Percentiles rank a stretch among this genome's conserved stretches.
phyloP scores from a whole-genome alignment of 164 flowering plant genomes.

The Tetrastigma voinierianum region DNA sequence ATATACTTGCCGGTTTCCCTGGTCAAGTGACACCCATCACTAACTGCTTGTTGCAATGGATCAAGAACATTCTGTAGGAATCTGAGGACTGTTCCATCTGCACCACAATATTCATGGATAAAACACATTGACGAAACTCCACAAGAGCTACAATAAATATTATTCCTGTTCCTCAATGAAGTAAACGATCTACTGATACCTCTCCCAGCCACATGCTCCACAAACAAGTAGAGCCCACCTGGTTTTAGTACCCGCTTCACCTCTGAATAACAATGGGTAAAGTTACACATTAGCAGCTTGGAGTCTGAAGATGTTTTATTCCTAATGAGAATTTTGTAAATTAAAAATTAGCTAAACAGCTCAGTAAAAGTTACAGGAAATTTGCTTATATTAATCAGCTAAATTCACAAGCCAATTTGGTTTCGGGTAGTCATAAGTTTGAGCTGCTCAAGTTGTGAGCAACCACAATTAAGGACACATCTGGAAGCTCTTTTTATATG shows the following conservation, averaged over 20 bases:
- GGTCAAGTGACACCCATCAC: conserved; percentile 92
- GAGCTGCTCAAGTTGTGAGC: not conserved
- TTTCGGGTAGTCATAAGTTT: not conserved
- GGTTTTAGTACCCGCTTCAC: conserved; percentile 85
- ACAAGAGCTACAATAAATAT: not conserved
- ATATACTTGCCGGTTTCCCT: conserved; percentile 67
- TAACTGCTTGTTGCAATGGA: conserved; percentile 69
- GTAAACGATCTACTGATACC: conserved; percentile 34
- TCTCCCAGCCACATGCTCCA: conserved; percentile 89
- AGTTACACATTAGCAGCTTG: not conserved
- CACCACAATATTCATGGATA: conserved; percentile 8
- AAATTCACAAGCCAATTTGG: not conserved
- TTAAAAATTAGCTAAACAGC: not conserved
- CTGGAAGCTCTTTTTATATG: not conserved
- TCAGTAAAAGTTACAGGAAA: too few species aligned
- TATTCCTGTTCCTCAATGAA: not conserved
- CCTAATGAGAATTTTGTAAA: not conserved
- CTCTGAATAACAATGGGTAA: conserved; percentile 38
- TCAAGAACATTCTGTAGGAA: conserved; percentile 55
- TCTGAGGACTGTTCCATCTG: conserved; percentile 72
- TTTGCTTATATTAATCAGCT: not conserved
- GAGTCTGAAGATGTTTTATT: not conserved
- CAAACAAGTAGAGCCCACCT: conserved; percentile 72
- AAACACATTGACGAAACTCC: not conserved
- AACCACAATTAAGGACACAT: not conserved